phyloP scores from a whole-genome alignment of 2,329 filamentous ascomycete genomes.

The Venturia pyrina region DNA sequence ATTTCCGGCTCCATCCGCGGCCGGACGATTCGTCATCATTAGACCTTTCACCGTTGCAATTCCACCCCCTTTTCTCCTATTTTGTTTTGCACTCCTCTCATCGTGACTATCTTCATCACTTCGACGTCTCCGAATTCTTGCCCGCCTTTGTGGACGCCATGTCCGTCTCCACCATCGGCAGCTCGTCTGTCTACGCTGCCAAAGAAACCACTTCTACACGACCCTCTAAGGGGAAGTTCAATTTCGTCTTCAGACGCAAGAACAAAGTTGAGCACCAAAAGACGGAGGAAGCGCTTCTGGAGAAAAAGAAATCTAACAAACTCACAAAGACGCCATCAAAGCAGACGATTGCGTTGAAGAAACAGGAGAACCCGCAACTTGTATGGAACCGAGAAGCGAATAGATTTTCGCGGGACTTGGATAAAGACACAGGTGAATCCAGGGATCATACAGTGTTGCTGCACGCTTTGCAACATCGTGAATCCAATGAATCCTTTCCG shows the following conservation, averaged over 20 bases:
- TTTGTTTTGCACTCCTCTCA: neutral
- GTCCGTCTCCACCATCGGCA: neutral
- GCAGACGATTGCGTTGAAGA: neutral
- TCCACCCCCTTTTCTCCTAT: neutral
- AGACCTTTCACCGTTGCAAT: neutral
- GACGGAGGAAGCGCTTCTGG: neutral
- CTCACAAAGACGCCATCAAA: neutral
- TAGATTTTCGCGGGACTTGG: neutral
- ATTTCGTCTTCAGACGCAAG: neutral
- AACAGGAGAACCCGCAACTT: neutral
- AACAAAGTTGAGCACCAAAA: neutral
- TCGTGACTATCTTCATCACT: neutral
- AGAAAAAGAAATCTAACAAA: constrained; percentile 2
- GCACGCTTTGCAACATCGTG: neutral
- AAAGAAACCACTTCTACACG: neutral
- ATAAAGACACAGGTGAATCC: neutral
- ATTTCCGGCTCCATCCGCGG: neutral
- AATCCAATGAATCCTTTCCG: neutral
- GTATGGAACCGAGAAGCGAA: constrained; percentile 1
- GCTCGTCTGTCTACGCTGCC: neutral
- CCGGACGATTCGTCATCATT: neutral
- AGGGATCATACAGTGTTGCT: neutral
- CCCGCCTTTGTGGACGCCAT: neutral
- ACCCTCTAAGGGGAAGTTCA: neutral
- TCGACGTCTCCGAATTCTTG: too few relatives aligned